phyloP scores from a whole-genome alignment of 1,139 yeast species.

The Debaryomyces subglobosus region DNA sequence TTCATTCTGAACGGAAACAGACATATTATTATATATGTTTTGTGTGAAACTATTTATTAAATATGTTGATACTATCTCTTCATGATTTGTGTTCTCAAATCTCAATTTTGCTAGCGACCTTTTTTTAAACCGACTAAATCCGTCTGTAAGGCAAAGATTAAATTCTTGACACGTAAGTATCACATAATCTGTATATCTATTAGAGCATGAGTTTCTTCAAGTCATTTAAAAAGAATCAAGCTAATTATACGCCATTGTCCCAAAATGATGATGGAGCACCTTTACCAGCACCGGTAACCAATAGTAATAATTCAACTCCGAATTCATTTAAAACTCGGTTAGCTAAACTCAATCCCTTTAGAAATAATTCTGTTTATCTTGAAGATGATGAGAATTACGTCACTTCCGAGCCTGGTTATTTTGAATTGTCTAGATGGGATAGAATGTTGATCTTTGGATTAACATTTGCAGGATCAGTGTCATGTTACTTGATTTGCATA shows the following conservation, averaged over 20 bases:
- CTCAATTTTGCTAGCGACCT: conserved; percentile 2
- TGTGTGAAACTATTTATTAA: neutral
- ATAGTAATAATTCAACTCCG: conserved; percentile 16
- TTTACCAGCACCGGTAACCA: conserved; percentile 45
- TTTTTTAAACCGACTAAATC: neutral
- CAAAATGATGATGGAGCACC: conserved; percentile 40
- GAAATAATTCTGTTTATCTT: conserved; percentile 38
- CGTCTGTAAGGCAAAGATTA: neutral
- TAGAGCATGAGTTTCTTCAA: conserved; percentile 42
- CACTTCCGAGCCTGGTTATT: conserved; percentile 48
- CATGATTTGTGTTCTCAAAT: conserved; percentile 1
- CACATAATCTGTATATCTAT: neutral
- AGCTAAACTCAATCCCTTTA: conserved; percentile 45
- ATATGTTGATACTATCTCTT: neutral
- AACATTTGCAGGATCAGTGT: conserved; percentile 55
- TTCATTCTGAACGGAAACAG: conserved; percentile 11
- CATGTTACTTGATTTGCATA: conserved; percentile 58
- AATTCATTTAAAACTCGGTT: conserved; percentile 32
- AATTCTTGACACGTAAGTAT: neutral
- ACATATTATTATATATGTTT: conserved; percentile 1
- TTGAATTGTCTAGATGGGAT: conserved; percentile 61
- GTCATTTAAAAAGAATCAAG: conserved; percentile 25
- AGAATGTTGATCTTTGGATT: conserved; percentile 58
- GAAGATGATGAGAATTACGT: conserved; percentile 50
- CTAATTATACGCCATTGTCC: conserved; percentile 34